Percentiles rank a stretch among this genome's conserved stretches.
Conservation (phyloP, 257 asterid genomes). For the Fraxinus excelsior region DNA sequence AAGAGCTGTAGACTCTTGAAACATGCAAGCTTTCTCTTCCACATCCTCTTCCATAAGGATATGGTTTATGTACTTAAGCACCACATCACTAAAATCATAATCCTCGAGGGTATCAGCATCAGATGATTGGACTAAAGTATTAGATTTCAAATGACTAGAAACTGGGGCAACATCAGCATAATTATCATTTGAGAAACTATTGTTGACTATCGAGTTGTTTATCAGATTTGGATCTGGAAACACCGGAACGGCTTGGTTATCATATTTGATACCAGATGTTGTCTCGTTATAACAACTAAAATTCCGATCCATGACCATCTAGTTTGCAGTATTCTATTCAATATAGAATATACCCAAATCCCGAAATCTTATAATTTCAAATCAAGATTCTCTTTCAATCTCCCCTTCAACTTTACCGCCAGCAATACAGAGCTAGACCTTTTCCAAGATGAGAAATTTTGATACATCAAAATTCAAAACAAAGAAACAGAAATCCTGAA, state of each 20-base stretch:
- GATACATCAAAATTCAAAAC: conserved; percentile 19
- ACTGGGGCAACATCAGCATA: conserved; percentile 8
- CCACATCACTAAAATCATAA: conserved; percentile 64
- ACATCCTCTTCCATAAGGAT: conserved; percentile 88
- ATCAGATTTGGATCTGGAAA: conserved; percentile 31
- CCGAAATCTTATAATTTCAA: conserved; percentile 15
- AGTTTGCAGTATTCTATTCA: conserved; percentile 12
- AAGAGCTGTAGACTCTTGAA: conserved; percentile 80
- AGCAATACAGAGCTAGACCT: conserved; percentile 15
- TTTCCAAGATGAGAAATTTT: conserved; percentile 20
- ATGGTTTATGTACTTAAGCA: conserved; percentile 59
- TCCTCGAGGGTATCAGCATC: conserved; percentile 51
- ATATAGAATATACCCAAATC: conserved; percentile 19
- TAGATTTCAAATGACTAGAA: conserved; percentile 23
- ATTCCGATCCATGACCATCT: conserved; percentile 63
- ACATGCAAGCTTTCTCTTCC: conserved; percentile 69
- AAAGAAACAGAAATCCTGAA: conserved; percentile 26
- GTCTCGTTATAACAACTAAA: conserved; percentile 27
- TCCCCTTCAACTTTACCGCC: conserved; percentile 12
- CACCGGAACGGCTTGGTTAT: conserved; percentile 27
- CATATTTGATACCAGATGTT: conserved; percentile 33
- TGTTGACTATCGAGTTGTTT: conserved; percentile 28
- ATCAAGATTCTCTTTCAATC: conserved; percentile 3
- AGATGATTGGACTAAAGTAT: conserved; percentile 29
- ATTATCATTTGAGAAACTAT: conserved; percentile 29